These are phyloP conservation scores for Piloderma croceum DNA, from an alignment of 768 basidiomycete genomes.

Conservation along the genomic window DNA sequence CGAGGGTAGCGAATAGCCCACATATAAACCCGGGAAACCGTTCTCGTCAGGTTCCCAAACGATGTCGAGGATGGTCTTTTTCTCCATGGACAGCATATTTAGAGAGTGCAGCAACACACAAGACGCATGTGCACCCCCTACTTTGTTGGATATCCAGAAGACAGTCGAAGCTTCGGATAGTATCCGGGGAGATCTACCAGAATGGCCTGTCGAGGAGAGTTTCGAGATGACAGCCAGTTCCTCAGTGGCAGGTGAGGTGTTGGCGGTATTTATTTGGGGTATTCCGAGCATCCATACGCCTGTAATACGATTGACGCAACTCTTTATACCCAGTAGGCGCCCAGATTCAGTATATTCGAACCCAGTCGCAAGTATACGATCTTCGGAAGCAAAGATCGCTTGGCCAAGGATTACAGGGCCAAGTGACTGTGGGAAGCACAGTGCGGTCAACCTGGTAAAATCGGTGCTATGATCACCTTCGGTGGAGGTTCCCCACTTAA, in stretches of 20 bases:
- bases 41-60: conserved; percentile 32
- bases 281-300: too few relatives aligned
- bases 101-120: conserved; percentile 45
- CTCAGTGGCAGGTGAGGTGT: conserved; percentile 4
- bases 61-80: conserved; percentile 33
- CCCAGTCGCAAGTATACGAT: conserved; percentile 51
- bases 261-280: too few relatives aligned
- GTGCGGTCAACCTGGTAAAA: conserved; percentile 11
- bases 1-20: conserved; percentile 40
- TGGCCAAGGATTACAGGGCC: conserved; percentile 53
- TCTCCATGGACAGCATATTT: conserved; percentile 26
- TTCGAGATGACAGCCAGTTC: conserved; percentile 7
- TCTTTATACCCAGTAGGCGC: conserved; percentile 51
- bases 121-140: conserved; percentile 57
- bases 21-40: conserved; percentile 62
- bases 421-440: conserved; percentile 3
- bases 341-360: conserved; percentile 56
- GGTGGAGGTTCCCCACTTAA: conserved; percentile 39
- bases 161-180: conserved; percentile 26
- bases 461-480: background rate
- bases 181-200: conserved; percentile 58
- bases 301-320: conserved; percentile 57
- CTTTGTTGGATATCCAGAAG: conserved; percentile 49
- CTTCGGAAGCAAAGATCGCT: conserved; percentile 40
- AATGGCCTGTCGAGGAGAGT: conserved; percentile 39